Percentiles rank a stretch among this genome's conserved stretches.
phyloP scores from a whole-genome alignment of 1,284 basidiomycete species.

The Fomes fomentarius region DNA sequence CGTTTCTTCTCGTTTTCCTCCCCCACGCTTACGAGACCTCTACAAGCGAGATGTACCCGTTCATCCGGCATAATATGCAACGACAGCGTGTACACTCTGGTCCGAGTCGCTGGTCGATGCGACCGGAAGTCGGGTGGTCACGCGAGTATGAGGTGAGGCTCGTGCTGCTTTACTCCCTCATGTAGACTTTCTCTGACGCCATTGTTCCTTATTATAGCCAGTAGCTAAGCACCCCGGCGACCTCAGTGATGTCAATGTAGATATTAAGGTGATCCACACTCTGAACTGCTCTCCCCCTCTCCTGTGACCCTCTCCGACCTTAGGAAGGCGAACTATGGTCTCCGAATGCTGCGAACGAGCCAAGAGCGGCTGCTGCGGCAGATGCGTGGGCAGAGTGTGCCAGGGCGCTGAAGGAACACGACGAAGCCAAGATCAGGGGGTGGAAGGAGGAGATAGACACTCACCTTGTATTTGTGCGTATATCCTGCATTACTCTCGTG shows the following conservation, averaged over 20 bases:
- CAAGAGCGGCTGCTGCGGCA: not conserved
- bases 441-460: slow-evolving; percentile 31
- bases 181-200: too few species aligned
- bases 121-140: not conserved
- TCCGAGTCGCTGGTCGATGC: not conserved
- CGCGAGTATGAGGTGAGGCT: slow-evolving; percentile 9
- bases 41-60: not conserved
- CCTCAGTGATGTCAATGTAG: not conserved
- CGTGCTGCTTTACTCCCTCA: too few species aligned
- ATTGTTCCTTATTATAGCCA: not conserved
- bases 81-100: not conserved
- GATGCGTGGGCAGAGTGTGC: slow-evolving; percentile 25
- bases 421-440: slow-evolving; percentile 19
- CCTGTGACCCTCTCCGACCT: too few species aligned
- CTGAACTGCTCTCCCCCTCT: too few species aligned
- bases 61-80: slow-evolving; percentile 1
- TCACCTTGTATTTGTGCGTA: slow-evolving; percentile 28
- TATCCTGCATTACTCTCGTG: not conserved
- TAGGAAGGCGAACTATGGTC: slow-evolving; percentile 1
- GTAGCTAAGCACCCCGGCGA: not conserved
- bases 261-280: not conserved
- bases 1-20: not conserved
- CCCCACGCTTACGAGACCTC: too few species aligned
- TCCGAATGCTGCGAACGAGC: not conserved
- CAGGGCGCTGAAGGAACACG: slow-evolving; percentile 22